Evolutionary conservation across 106 monocot species (phyloP).

Genomic region (Dendrobium catenatum): DNA sequence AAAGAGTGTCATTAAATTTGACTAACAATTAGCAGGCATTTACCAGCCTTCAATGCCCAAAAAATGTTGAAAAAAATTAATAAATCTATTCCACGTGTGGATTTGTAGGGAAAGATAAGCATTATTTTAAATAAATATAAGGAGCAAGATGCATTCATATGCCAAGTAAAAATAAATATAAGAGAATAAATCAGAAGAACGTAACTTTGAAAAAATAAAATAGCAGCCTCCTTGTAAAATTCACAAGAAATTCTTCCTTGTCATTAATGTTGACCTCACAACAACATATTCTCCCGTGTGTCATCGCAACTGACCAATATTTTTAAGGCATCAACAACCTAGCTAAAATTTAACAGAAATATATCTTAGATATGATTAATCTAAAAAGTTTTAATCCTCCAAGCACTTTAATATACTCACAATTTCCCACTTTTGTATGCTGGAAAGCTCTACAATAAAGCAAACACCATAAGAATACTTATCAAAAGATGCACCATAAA

Average conservation of each 20-base stretch:
- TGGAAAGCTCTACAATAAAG: constrained; percentile 89
- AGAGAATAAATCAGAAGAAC: neutral
- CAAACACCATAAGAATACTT: constrained; percentile 96
- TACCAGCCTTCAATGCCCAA: neutral
- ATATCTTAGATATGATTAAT: neutral
- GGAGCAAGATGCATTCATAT: neutral
- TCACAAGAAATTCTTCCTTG: constrained; percentile 81
- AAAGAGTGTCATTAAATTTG: neutral
- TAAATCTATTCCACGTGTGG: neutral
- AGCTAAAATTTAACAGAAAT: neutral
- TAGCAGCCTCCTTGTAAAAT: constrained; percentile 62
- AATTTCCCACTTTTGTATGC: constrained; percentile 63
- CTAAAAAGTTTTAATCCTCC: neutral
- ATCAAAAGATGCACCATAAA: constrained; percentile 83
- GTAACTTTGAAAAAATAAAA: neutral
- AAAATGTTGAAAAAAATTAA: neutral
- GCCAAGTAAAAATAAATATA: neutral
- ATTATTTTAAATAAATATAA: neutral
- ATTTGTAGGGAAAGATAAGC: neutral
- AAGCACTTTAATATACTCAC: constrained; percentile 25
- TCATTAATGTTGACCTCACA: constrained; percentile 93
- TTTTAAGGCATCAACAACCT: constrained; percentile 88
- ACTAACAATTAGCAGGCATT: neutral
- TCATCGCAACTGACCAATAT: constrained; percentile 76
- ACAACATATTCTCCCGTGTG: constrained; percentile 95